phyloP scores from a whole-genome alignment of 163 green algal genomes.

The Scenedesmus sp. region DNA sequence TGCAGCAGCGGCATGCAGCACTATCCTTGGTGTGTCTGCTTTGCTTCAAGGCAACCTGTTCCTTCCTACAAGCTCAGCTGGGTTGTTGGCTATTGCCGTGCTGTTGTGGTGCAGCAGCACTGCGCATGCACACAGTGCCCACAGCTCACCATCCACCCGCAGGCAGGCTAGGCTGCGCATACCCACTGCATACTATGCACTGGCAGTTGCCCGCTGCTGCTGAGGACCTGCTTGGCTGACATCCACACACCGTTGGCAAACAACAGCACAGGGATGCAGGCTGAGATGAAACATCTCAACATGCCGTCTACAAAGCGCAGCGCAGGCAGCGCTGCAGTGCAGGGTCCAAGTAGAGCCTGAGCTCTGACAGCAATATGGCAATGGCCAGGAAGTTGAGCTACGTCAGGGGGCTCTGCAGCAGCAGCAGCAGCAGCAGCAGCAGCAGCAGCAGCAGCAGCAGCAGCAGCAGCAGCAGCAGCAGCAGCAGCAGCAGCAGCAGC shows the following conservation, averaged over 20 bases:
- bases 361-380: constrained; percentile 4
- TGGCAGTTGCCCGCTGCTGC: constrained; percentile 18
- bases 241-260: constrained; percentile 51
- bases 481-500: not conserved
- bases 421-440: not conserved
- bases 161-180: not conserved
- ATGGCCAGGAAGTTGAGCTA: constrained; percentile 43
- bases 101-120: too few species aligned
- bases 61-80: too few species aligned
- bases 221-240: constrained; percentile 9
- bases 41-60: too few species aligned
- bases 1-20: too few species aligned
- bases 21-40: too few species aligned
- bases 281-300: constrained; percentile 6
- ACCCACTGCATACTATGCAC: not conserved
- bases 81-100: too few species aligned
- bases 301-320: constrained; percentile 34
- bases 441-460: not conserved
- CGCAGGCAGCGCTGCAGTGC: not conserved
- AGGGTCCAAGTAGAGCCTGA: constrained; percentile 24
- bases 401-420: constrained; percentile 34
- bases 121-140: too few species aligned
- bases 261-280: constrained; percentile 17
- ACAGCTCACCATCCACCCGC: too few species aligned
- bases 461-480: not conserved